Evolutionary conservation across 1,284 basidiomycete genomes (phyloP), one percentile per base, ranked within the genome.

Genomic region (Blastosporella zonata): DNA sequence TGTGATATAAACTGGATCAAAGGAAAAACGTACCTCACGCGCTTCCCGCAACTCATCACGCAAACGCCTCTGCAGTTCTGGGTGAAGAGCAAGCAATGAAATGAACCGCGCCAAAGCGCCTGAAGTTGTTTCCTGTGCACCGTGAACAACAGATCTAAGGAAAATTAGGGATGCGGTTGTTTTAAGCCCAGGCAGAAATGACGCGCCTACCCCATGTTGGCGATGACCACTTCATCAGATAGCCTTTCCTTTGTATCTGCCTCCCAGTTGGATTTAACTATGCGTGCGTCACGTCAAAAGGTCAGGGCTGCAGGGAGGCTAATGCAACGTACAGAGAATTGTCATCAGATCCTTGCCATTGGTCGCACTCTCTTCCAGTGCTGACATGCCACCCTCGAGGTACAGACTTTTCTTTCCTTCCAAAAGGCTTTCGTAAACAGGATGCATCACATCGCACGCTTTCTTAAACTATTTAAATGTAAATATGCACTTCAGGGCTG

Each of bases 51-150:
- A 21, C 36, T 63, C 60, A 0, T 55, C 52, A 2, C 61, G 42
- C 17, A 62, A 28, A 13, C 50, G 56, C 8, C 37, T 20, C 46
- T 62, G 61, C 1, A 62, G 49, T 1, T 53, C 43, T 6, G 52
- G 54, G 25, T 62, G 37, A 2, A 50, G 22, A 7, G 58, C 53
- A 34, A 62, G 41, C 2, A 61, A 13, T 12, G 53, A 54, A 7
- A 61, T 47, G 10, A 60, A 46, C 1, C 60, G 50, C 21, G 57
- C 56, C 21, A 63, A 38, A 8, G 55, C 52, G 8, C 56, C 54
- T 2, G 60, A 58, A 2, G 62, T 58, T 1, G 59, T 60, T 42
- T 63, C 62, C 22, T 60, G 61, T 6, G 54, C 62, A 0, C 60
- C 61, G n/a, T 59, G 57, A 2, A 61, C 53, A 9, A 63, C 50